Evolutionary conservation across 2,329 filamentous ascomycete genomes (phyloP).

Genomic region (Apiospora marii): DNA sequence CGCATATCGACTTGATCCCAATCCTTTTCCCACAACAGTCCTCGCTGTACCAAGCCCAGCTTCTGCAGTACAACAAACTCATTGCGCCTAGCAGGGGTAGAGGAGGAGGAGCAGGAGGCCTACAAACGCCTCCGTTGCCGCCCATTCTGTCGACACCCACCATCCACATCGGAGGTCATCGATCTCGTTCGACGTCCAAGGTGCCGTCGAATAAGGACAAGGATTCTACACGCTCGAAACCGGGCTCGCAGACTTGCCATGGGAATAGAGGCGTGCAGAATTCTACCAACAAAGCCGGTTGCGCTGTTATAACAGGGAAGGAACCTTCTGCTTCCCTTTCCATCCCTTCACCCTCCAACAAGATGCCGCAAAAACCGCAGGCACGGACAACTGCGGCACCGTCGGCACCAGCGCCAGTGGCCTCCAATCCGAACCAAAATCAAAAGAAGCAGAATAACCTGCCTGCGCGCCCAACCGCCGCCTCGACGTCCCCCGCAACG

Average conservation of each 20-base stretch:
- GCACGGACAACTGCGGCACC: constrained; percentile 29
- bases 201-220: constrained; percentile 65
- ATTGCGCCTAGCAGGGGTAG: constrained; percentile 63
- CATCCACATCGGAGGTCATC: constrained; percentile 59
- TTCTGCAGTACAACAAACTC: constrained; percentile 72
- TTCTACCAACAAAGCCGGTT: constrained; percentile 60
- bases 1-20: constrained; percentile 62
- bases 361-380: constrained; percentile 58
- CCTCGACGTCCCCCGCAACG: constrained; percentile 52
- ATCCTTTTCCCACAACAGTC: constrained; percentile 66
- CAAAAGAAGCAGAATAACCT: constrained; percentile 25
- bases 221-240: constrained; percentile 48
- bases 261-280: constrained; percentile 68
- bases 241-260: constrained; percentile 64
- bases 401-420: constrained; percentile 24
- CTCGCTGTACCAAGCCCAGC: constrained; percentile 67
- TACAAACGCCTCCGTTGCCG: constrained; percentile 64
- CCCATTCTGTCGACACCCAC: constrained; percentile 63
- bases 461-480: constrained; percentile 36
- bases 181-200: constrained; percentile 67
- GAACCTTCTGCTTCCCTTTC: constrained; percentile 44
- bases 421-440: constrained; percentile 5
- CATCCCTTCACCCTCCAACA: constrained; percentile 40
- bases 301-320: constrained; percentile 67
- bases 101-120: constrained; percentile 54